These are phyloP conservation scores for Fraxinus velutina DNA, from an alignment of 305 asterid species.

Conservation along the genomic window DNA sequence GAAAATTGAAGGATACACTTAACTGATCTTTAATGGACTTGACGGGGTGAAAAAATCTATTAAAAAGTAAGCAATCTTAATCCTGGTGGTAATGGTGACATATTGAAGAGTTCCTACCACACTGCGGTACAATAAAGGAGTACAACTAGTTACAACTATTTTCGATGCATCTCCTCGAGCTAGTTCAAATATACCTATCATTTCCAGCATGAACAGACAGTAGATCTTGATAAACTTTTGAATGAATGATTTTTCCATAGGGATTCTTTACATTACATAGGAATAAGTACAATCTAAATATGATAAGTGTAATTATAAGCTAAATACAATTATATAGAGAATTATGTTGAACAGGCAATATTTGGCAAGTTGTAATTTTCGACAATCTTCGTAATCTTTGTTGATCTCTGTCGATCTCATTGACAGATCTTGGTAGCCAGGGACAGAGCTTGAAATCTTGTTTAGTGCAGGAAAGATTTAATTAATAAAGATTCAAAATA, in stretches of 20 bases:
- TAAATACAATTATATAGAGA: neutral
- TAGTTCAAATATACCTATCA: neutral
- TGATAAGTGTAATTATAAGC: neutral
- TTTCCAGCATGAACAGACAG: neutral
- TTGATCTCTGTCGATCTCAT: neutral
- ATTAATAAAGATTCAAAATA: neutral
- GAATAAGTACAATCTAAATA: neutral
- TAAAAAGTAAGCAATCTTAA: neutral
- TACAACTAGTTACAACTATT: neutral
- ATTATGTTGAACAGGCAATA: neutral
- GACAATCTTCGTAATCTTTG: neutral
- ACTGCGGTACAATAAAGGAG: neutral
- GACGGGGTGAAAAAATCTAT: neutral
- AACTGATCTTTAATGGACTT: neutral
- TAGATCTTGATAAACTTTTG: neutral
- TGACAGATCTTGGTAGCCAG: neutral
- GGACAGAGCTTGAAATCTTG: neutral
- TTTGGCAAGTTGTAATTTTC: neutral
- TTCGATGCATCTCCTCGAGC: neutral
- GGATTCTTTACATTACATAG: neutral
- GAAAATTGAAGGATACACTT: neutral
- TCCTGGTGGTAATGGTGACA: neutral
- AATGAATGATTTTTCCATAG: neutral
- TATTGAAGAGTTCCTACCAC: neutral
- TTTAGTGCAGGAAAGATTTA: neutral